Evolutionary conservation across 768 basidiomycete species (phyloP), one percentile per base, ranked within the genome.

Genomic region (Peribolospora kevripleyi): DNA sequence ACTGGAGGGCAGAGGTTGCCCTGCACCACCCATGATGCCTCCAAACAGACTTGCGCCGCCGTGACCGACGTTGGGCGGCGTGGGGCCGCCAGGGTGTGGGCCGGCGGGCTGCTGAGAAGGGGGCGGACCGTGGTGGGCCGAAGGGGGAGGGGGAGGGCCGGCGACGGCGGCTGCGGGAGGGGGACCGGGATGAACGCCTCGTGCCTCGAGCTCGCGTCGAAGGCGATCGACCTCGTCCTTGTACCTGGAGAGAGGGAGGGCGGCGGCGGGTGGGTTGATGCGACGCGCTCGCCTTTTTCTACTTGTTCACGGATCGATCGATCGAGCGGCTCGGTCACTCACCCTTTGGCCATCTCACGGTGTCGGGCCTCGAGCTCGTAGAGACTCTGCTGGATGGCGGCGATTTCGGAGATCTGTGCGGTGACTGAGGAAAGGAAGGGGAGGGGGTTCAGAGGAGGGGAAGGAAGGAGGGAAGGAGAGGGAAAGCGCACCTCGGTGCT

Each of bases 301-400:
- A 25, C n/a, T n/a, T n/a, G n/a, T 25, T 25, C 25, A n/a, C 25
- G 25, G 25, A 25, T 25, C 25, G 25, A 25, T 25, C 25, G 25
- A 25, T 25, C 25, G 25, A 25, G 25, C 25, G 25, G 25, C 25
- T 55, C 14, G 54, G 37, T 50, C 37, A 59, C 62, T 52, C 40
- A 45, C 55, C 54, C 56, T 64, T 64, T 52, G 57, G 59, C 55
- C 25, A 86, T 78, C 71, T 88, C 85, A 58, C 74, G 75, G 61
- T 97, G 87, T 58, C 83, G 81, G 0, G 78, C 70, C 66, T 98
- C 91, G 54, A 98, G 79, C 60, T 95, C 87, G 64, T 88, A 90
- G 8, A 95, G 73, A 2, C 82, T 78, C 63, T 86, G 81, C 42
- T 87, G 77, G 63, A 98, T 87, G 64, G 81, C 78, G 61, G 81